phyloP scores from a whole-genome alignment of 1,139 yeast species.

The Scheffersomyces insectosa region DNA sequence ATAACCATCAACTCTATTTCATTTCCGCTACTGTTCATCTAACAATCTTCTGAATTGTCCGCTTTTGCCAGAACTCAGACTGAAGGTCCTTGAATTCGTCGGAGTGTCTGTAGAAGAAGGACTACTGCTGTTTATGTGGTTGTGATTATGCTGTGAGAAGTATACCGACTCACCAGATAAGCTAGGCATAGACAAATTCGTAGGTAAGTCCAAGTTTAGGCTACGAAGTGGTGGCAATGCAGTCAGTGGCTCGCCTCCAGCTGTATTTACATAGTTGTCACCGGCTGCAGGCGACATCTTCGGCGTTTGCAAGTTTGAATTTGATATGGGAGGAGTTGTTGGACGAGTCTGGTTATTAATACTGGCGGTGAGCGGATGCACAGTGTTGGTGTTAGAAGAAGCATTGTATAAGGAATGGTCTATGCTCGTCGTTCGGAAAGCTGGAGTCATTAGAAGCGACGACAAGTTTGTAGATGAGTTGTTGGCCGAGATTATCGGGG shows the following conservation, averaged over 20 bases:
- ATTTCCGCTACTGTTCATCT: slow-evolving; percentile 11
- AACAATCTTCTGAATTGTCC: slow-evolving; percentile 20
- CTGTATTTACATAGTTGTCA: slow-evolving; percentile 19
- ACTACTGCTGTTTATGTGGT: neutral
- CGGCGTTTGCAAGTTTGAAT: slow-evolving; percentile 47
- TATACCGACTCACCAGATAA: slow-evolving; percentile 10
- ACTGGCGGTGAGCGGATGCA: neutral
- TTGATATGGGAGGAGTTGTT: slow-evolving; percentile 17
- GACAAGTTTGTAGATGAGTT: slow-evolving; percentile 48
- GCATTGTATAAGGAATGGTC: slow-evolving; percentile 3
- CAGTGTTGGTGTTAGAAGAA: neutral
- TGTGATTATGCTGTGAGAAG: slow-evolving; percentile 2
- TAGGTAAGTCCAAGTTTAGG: slow-evolving; percentile 50
- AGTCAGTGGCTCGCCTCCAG: slow-evolving; percentile 25
- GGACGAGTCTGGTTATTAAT: neutral
- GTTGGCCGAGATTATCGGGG: slow-evolving; percentile 47
- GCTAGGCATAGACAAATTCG: slow-evolving; percentile 31
- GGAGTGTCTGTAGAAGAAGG: neutral
- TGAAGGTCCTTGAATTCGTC: slow-evolving; percentile 12
- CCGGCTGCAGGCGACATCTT: slow-evolving; percentile 48
- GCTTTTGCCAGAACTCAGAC: slow-evolving; percentile 21
- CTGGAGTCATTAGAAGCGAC: slow-evolving; percentile 32
- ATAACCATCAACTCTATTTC: too few species aligned
- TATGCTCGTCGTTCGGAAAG: slow-evolving; percentile 9
- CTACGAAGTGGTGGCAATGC: slow-evolving; percentile 52